Evolutionary conservation across 768 basidiomycete species (phyloP).

Genomic region (Naganishia randhawae): DNA sequence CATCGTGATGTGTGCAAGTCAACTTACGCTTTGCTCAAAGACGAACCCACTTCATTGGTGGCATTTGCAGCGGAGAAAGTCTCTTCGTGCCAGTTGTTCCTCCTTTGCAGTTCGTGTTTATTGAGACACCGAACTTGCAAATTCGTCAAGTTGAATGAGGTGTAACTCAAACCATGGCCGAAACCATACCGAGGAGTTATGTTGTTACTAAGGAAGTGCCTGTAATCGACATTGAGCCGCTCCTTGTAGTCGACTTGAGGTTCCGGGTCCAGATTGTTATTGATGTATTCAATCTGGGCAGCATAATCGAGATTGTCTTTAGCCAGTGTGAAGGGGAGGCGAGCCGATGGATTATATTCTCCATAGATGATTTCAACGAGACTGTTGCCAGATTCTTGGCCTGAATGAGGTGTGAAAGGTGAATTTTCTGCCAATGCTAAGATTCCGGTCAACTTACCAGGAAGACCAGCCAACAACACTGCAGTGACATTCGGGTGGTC

Average conservation of each 20-base stretch:
- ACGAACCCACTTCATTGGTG: conserved; percentile 27
- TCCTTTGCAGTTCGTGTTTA: conserved; percentile 1
- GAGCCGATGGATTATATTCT: conserved; percentile 66
- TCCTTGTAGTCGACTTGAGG: conserved; percentile 64
- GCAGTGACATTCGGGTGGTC: conserved; percentile 71
- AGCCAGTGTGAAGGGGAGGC: conserved; percentile 72
- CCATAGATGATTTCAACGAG: conserved; percentile 72
- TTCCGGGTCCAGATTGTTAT: conserved; percentile 50
- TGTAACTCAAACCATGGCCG: conserved; percentile 84
- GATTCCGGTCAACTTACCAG: neutral
- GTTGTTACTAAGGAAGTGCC: conserved; percentile 56
- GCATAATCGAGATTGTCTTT: conserved; percentile 62
- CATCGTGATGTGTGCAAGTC: neutral
- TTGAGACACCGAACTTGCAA: conserved; percentile 53
- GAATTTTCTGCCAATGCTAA: neutral
- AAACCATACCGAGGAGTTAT: conserved; percentile 61
- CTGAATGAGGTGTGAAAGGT: conserved; percentile 38
- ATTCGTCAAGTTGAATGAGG: conserved; percentile 68
- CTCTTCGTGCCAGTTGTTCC: conserved; percentile 22
- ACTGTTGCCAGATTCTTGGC: conserved; percentile 67
- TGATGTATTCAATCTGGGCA: conserved; percentile 56
- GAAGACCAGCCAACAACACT: conserved; percentile 55
- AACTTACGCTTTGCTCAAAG: conserved; percentile 29
- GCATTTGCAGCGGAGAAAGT: conserved; percentile 2
- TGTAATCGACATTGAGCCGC: conserved; percentile 66